These are phyloP conservation scores for Acer yangbiense DNA, from an alignment of 345 rosid genomes.

Conservation along the genomic window DNA sequence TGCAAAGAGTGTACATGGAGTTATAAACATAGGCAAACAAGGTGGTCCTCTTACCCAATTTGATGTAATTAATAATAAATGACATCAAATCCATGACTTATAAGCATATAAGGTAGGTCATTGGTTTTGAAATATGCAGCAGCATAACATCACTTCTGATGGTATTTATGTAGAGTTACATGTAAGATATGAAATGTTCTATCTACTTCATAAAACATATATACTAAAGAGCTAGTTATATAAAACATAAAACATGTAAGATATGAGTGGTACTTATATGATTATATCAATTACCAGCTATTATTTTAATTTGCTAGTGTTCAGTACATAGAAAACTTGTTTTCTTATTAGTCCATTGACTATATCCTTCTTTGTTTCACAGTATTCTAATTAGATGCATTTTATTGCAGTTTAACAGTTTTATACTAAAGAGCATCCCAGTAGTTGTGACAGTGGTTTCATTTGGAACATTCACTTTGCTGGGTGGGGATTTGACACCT, in stretches of 20 bases:
- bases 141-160: background rate
- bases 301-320: background rate
- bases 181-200: background rate
- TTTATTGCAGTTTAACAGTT: slow-evolving; percentile 75
- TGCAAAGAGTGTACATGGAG: no score
- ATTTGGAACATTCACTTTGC: slow-evolving; percentile 85
- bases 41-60: background rate
- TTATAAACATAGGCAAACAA: background rate
- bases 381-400: slow-evolving; percentile 22
- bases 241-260: no score
- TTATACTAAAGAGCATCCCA: slow-evolving; percentile 84
- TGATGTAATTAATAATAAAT: background rate
- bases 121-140: background rate
- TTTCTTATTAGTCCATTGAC: background rate
- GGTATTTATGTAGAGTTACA: background rate
- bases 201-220: background rate
- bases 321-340: background rate
- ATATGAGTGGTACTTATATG: background rate
- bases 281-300: background rate
- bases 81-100: background rate
- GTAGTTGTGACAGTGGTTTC: slow-evolving; percentile 83
- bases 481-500: slow-evolving; percentile 95
- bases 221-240: no score
- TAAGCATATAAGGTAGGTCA: background rate
- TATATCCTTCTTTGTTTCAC: slow-evolving; percentile 15